These are phyloP conservation scores for Schizopora paradoxa DNA, from an alignment of 1,284 basidiomycete species.

Conservation along the genomic window DNA sequence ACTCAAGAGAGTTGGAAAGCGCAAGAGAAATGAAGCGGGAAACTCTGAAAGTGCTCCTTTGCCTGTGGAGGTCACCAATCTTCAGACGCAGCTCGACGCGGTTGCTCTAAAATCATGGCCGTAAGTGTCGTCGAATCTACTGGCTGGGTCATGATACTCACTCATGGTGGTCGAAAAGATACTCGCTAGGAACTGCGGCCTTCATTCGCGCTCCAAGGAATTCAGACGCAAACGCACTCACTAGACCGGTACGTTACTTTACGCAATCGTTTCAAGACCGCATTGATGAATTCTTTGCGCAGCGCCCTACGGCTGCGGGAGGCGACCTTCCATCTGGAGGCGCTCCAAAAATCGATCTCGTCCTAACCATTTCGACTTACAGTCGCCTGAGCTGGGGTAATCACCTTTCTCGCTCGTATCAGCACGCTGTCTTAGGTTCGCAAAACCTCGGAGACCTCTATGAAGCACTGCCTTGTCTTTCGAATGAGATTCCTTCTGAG, in stretches of 20 bases:
- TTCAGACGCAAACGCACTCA: constrained; percentile 59
- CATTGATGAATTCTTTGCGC: no score
- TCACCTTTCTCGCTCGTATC: constrained; percentile 55
- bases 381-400: constrained; percentile 57
- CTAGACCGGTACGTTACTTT: constrained; percentile 35
- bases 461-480: constrained; percentile 56
- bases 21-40: constrained; percentile 40
- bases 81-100: constrained; percentile 45
- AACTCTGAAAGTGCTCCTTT: constrained; percentile 33
- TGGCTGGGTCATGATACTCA: constrained; percentile 1
- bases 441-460: constrained; percentile 67
- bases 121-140: constrained; percentile 33
- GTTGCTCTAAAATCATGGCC: constrained; percentile 53
- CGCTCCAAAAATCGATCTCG: constrained; percentile 32
- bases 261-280: constrained; percentile 22
- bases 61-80: constrained; percentile 36
- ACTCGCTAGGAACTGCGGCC: constrained; percentile 45
- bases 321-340: no score
- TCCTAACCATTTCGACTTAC: constrained; percentile 56
- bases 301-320: constrained; percentile 20
- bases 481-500: constrained; percentile 48
- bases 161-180: constrained; percentile 31
- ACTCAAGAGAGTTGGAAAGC: constrained; percentile 7
- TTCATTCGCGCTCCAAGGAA: constrained; percentile 61
- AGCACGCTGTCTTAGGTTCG: constrained; percentile 61